Evolutionary conservation across 192 early-diverging fungal species (phyloP).

Genomic region (Coemansia sp.): DNA sequence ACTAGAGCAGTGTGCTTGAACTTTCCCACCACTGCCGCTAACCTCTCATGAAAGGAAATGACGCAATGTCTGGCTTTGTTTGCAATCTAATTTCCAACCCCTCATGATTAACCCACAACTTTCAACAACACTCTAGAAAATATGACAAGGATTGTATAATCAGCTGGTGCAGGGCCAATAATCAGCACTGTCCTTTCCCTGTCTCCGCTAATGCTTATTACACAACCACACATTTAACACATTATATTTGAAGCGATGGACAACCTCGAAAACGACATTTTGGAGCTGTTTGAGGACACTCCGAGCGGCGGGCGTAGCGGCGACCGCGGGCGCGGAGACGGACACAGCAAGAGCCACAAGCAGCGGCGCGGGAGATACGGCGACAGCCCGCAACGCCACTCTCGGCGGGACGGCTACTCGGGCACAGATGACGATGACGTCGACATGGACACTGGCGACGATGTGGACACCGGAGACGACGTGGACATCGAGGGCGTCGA

Average conservation of each 20-base stretch:
- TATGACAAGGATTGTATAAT: neutral
- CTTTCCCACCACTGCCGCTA: neutral
- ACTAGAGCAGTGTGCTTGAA: neutral
- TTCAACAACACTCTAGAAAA: neutral
- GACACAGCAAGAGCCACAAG: conserved; percentile 17
- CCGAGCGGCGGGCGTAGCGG: conserved; percentile 15
- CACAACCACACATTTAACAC: no score
- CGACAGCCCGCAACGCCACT: conserved; percentile 21
- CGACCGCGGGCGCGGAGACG: conserved; percentile 26
- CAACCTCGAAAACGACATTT: conserved; percentile 48
- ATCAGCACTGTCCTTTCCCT: no score
- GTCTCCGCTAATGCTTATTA: neutral
- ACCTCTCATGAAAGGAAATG: neutral
- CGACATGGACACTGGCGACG: conserved; percentile 14
- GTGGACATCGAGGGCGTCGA: conserved; percentile 51
- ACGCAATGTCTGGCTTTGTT: neutral
- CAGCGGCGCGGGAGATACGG: conserved; percentile 29
- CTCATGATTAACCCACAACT: neutral
- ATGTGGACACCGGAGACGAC: conserved; percentile 30
- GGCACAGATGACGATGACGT: conserved; percentile 30
- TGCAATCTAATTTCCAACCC: neutral
- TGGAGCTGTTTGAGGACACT: conserved; percentile 48
- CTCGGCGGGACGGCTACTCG: conserved; percentile 31
- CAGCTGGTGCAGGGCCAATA: neutral
- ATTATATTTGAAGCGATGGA: conserved; percentile 16